Evolutionary conservation across 2,329 filamentous ascomycete species (phyloP).

Genomic region (Colletotrichum endophyticum): DNA sequence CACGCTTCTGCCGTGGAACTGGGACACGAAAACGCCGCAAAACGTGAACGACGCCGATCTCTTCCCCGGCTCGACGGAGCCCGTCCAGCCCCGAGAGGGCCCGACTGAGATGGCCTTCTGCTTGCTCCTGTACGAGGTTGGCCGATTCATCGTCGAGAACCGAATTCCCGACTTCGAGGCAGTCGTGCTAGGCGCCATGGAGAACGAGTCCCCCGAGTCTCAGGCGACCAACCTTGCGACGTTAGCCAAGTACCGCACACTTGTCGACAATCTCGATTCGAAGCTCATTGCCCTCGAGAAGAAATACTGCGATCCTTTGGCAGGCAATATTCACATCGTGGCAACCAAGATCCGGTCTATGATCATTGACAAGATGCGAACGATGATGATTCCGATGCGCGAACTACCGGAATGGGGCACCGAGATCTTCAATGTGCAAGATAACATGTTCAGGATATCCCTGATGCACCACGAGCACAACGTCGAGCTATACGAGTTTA

Average conservation of each 20-base stretch:
- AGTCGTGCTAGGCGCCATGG: conserved; percentile 38
- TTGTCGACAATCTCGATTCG: conserved; percentile 47
- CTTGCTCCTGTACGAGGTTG: conserved; percentile 54
- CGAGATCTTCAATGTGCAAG: conserved; percentile 53
- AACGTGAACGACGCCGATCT: conserved; percentile 67
- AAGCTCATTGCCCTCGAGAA: conserved; percentile 51
- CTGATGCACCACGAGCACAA: conserved; percentile 54
- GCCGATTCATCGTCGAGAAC: conserved; percentile 50
- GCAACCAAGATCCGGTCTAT: conserved; percentile 52
- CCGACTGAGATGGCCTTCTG: conserved; percentile 67
- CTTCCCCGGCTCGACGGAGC: conserved; percentile 56
- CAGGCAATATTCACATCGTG: conserved; percentile 57
- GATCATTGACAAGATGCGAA: conserved; percentile 53
- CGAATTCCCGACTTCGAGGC: conserved; percentile 45
- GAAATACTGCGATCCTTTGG: conserved; percentile 54
- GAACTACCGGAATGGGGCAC: conserved; percentile 54
- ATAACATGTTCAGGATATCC: conserved; percentile 61
- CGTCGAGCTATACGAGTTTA: conserved; percentile 45
- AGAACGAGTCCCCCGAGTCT: conserved; percentile 48
- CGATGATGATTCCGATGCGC: conserved; percentile 51
- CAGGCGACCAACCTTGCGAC: conserved; percentile 49
- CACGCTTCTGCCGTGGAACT: conserved; percentile 54
- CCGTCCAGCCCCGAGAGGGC: conserved; percentile 56
- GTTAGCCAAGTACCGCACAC: conserved; percentile 45
- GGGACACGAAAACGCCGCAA: conserved; percentile 60